Base-by-base conservation (phyloP, 352 stramenopile genomes). In the Phytophthora colocasiae region DNA sequence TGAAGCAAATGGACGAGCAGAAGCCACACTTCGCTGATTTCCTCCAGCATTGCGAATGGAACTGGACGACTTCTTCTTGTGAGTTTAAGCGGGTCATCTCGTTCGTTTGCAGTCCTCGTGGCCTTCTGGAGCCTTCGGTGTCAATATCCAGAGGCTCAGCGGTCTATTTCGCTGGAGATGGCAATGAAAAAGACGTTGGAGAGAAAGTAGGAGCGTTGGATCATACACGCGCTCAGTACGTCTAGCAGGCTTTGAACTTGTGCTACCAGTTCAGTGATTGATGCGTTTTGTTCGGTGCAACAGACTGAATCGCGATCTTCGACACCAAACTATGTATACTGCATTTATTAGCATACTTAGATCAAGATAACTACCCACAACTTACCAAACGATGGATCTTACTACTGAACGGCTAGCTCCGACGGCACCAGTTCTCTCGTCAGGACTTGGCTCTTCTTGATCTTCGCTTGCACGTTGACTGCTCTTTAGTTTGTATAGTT, bases 21-120 rank as follows among this genome's bases (percentile, higher is more conserved):
- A 32, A 19, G 19, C 54, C 73, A 17, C 81, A 88, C 71, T 91
- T 80, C 62, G 64, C 53, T 12, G 66, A 80, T 56, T 88, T 83
- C 38, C 47, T 74, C 3, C 34, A 70, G 36, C 51, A 73, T 50
- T 91, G 83, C 66, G 41, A 47, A 14, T 81, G 69, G 68, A 83
- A 89, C 46, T 43, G 61, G 12, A 77, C 72, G 29, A 87, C 83
- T 6, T 79, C 79, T 6, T 87, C 79, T 4, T 92, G 83, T 63
- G 58, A 64, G 46, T 92, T 92, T 57, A 49, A 27, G 0, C 6
- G 56, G 41, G 87, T 81, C 0, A 38, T 85, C 6, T 47, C 67
- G 1, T 90, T 92, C 52, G 53, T 63, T 0, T 92, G 83, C 50
- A 70, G 75, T 0, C 73, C 66, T 34, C 56, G 64, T 14, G 19